phyloP scores from a whole-genome alignment of 208 protist species.

The Crithidia mellificae region DNA sequence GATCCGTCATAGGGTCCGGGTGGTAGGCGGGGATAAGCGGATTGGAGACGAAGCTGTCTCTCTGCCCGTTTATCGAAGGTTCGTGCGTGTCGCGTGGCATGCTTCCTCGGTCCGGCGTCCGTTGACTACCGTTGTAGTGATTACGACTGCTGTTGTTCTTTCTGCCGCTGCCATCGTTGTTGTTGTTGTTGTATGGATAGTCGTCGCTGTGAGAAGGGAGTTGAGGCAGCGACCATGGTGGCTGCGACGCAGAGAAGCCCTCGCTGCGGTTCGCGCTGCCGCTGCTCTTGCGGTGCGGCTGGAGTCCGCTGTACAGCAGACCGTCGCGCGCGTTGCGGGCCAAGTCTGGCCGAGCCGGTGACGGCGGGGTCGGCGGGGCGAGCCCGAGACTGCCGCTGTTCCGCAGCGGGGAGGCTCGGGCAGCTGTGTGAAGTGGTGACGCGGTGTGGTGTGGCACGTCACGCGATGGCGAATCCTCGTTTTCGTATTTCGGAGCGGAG shows the following conservation, averaged over 20 bases:
- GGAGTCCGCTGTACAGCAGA: conserved; percentile 12
- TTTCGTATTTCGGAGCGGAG: neutral
- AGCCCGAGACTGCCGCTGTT: neutral
- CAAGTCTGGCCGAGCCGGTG: neutral
- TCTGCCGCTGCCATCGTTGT: too few relatives aligned
- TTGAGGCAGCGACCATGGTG: neutral
- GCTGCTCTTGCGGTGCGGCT: neutral
- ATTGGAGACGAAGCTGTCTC: too few relatives aligned
- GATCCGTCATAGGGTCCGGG: neutral
- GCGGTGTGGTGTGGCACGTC: neutral
- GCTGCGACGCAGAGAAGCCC: neutral
- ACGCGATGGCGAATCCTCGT: neutral
- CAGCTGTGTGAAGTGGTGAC: neutral
- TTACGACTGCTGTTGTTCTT: too few relatives aligned
- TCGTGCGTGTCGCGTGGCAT: neutral
- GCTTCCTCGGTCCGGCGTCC: neutral
- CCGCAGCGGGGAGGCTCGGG: neutral
- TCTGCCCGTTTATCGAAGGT: too few relatives aligned
- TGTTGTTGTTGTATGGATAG: neutral
- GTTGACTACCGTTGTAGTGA: neutral
- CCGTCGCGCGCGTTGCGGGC: conserved; percentile 1
- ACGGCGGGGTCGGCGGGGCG: conserved; percentile 9
- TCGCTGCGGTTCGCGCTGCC: neutral
- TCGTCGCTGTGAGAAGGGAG: neutral
- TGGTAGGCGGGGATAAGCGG: conserved; percentile 2